Evolutionary conservation across 2,329 filamentous ascomycete species (phyloP), one percentile per base, ranked within the genome.

Genomic region (Emericellopsis atlantica): DNA sequence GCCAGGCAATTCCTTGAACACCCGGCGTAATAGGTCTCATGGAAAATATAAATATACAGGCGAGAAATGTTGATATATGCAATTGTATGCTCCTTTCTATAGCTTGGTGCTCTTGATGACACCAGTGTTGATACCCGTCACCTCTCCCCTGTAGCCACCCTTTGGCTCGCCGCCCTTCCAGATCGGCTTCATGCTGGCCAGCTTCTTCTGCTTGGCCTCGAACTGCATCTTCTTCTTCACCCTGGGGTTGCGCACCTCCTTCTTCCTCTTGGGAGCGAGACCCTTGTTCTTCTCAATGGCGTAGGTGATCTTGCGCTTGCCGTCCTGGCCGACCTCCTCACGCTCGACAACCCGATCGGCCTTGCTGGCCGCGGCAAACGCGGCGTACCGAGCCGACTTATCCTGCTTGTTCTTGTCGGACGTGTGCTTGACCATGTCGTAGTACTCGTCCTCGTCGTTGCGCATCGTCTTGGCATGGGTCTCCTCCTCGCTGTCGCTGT

Each of bases 221-320:
- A 79, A 98, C 77, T 87, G 88, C 78, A 87, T 87, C 64, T 87
- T 79, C 82, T 95, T 96, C 82, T 96, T 98, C 49, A 96, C 90
- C 59, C 92, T 74, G 31, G 92, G 89, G 66, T 98, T 98, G 47
- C 90, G 73, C 44, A 88, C 83, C 52, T 94, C 89, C 78, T 98
- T 96, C 73, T 84, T 93, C 48, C 90, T 74, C 62, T 84, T 82
- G 37, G 89, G 87, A 44, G 86, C 81, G 47, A 98, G 67, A 26
- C 92, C 92, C 74, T 95, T 95, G 66, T 98, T 98, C 77, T 96
- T 95, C 66, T 89, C 78, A 55, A 98, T 98, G 50, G 81, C 76
- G 64, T 95, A 96, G 15, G 79, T 85, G 58, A 98, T 94, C 61
- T 87, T 86, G 45, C 93, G 73, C 67, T 95, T 94, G 45, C 89